Evolutionary conservation across 106 monocot species (phyloP).

Genomic region (Dactylorhiza incarnata): DNA sequence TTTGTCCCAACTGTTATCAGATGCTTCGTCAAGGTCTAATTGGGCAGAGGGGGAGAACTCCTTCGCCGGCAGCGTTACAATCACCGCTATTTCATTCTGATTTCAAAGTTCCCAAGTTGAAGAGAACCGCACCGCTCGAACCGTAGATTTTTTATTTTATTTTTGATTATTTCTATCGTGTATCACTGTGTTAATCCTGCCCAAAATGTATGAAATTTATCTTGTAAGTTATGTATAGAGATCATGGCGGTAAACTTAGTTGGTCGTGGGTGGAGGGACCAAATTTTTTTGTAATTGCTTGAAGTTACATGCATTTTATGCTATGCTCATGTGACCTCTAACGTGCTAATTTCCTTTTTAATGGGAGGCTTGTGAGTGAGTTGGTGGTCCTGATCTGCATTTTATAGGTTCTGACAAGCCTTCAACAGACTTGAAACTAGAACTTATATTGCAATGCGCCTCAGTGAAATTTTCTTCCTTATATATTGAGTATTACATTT

Average conservation of each 20-base stretch:
- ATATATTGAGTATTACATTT: too few species aligned
- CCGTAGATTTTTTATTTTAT: neutral
- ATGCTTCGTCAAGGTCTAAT: constrained; percentile 11
- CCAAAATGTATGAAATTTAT: neutral
- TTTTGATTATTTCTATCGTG: neutral
- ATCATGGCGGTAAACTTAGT: neutral
- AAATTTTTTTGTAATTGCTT: too few species aligned
- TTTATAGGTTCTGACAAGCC: too few species aligned
- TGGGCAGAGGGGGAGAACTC: neutral
- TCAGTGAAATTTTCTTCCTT: too few species aligned
- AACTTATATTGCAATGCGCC: too few species aligned
- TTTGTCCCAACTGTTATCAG: neutral
- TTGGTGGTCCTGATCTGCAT: too few species aligned
- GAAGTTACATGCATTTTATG: too few species aligned
- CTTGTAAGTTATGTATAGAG: neutral
- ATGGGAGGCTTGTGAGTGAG: too few species aligned
- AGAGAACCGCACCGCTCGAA: neutral
- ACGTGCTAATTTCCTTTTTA: too few species aligned
- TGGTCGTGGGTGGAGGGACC: too few species aligned
- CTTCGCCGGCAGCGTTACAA: constrained; percentile 1
- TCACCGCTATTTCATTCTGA: constrained; percentile 9
- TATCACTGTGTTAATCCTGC: neutral
- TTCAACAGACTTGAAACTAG: too few species aligned
- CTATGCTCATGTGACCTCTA: too few species aligned
- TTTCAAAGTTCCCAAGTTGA: constrained; percentile 19